Evolutionary conservation across 208 protist genomes (phyloP), one percentile per base, ranked within the genome.

Genomic region (Tritrichomonas musculus): DNA sequence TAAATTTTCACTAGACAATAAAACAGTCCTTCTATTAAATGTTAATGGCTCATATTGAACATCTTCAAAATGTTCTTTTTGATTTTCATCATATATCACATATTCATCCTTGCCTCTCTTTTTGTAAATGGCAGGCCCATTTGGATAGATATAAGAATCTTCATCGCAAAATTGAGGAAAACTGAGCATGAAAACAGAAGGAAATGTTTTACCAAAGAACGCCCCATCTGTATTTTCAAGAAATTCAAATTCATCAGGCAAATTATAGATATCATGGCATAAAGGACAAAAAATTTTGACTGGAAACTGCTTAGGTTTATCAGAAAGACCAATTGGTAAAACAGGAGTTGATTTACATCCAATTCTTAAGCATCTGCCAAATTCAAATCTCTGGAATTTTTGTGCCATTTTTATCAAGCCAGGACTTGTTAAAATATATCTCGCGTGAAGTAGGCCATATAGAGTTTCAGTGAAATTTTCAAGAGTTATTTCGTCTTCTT

Each of bases 221-320:
- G 77, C 77, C 8, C 77, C 77, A 39, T 88, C 77, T 50, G 41
- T 82, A 57, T 88, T 57, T 1, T 25, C 25, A n/a, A 8, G 27
- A 57, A 47, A 33, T 30, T 39, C 20, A 39, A 27, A 27, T 20
- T 60, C 33, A 20, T 11, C 41, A 39, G 41, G 41, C 1, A 36
- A 13, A 44, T 60, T 57, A 36, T 88, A 88, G 27, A 88, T 57
- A 88, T 88, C 77, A 53, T 47, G 11, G 36, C 77, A 88, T 22
- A 20, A 39, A 39, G 77, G 77, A 57, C 77, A 88, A 50, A 88
- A 88, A 39, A 88, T 9, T 50, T 88, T 88, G 27, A 57, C 77
- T 9, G 77, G 27, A 36, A 57, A 36, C 22, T 33, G 39, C 0
- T 27, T 13, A 8, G 47, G 47, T 36, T 3, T 57, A 57, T 47